Conservation (phyloP, 345 rosid species). For the Carallia brachiata region DNA sequence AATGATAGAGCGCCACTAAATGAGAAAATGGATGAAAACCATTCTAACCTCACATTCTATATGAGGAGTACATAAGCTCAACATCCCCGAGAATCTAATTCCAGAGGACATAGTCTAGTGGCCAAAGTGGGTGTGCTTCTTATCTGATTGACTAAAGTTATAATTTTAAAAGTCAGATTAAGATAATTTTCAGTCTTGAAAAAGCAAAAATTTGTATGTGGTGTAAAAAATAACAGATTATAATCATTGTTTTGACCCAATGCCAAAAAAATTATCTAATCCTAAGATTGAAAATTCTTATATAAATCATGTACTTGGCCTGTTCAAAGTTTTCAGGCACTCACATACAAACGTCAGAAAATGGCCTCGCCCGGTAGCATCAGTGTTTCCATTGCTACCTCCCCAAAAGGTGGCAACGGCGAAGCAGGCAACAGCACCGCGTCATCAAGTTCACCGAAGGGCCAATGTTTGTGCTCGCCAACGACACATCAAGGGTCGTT, state of each 20-base stretch:
- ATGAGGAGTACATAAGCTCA: not conserved
- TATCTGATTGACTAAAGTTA: too few species aligned
- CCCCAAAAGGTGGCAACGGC: conserved; percentile 32
- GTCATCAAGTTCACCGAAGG: conserved; percentile 31
- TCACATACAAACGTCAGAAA: not conserved
- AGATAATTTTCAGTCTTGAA: too few species aligned
- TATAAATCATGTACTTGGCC: not conserved
- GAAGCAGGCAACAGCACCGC: not conserved
- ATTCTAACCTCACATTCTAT: not conserved
- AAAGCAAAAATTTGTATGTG: too few species aligned
- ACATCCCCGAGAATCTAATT: not conserved
- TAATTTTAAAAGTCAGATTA: too few species aligned
- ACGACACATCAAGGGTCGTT: conserved; percentile 71
- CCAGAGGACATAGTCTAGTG: too few species aligned
- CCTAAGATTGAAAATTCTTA: too few species aligned
- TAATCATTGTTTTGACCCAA: too few species aligned
- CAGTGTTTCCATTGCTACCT: conserved; percentile 20
- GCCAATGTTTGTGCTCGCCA: conserved; percentile 69
- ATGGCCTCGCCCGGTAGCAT: conserved; percentile 26
- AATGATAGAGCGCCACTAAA: not conserved
- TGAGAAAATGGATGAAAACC: not conserved
- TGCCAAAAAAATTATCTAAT: too few species aligned
- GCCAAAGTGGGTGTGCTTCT: too few species aligned
- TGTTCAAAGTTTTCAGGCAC: not conserved
- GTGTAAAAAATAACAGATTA: too few species aligned